Evolutionary conservation across 805 yeast species (phyloP).

Genomic region (Starmerella stigmatis): DNA sequence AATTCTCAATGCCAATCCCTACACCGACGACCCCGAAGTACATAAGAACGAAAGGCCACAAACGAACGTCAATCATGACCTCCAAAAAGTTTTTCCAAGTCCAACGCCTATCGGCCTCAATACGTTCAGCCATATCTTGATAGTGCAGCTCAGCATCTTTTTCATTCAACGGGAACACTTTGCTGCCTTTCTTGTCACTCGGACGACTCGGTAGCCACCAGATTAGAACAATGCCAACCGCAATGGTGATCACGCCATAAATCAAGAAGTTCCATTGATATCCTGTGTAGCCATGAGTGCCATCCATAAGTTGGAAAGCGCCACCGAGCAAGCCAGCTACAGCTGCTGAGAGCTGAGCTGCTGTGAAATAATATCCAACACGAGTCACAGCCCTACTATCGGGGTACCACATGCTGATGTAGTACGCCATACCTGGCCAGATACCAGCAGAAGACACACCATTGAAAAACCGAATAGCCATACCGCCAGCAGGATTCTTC

Average conservation of each 20-base stretch:
- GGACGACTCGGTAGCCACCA: constrained; percentile 90
- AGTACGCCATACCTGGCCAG: constrained; percentile 86
- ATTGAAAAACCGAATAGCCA: constrained; percentile 59
- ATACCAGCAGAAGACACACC: constrained; percentile 78
- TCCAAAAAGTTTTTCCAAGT: constrained; percentile 44
- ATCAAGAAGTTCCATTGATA: constrained; percentile 80
- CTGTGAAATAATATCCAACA: constrained; percentile 82
- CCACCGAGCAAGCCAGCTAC: constrained; percentile 81
- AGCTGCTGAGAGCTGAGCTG: constrained; percentile 86
- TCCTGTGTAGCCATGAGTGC: constrained; percentile 56
- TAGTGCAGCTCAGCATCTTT: constrained; percentile 49
- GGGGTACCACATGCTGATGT: constrained; percentile 77
- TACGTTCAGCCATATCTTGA: constrained; percentile 48
- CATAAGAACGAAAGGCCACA: constrained; percentile 78
- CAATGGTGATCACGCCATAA: constrained; percentile 60
- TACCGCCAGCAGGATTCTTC: constrained; percentile 46
- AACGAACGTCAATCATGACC: constrained; percentile 51
- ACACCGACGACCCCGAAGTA: constrained; percentile 88
- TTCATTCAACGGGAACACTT: constrained; percentile 33
- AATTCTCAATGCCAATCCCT: constrained; percentile 78
- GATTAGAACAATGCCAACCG: constrained; percentile 50
- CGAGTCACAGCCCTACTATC: constrained; percentile 62
- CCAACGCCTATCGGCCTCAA: constrained; percentile 42
- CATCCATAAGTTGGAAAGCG: constrained; percentile 78
- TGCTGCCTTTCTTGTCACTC: constrained; percentile 18